phyloP scores from a whole-genome alignment of 2,329 filamentous ascomycete species.

The Davidsoniella neocaledoniae region DNA sequence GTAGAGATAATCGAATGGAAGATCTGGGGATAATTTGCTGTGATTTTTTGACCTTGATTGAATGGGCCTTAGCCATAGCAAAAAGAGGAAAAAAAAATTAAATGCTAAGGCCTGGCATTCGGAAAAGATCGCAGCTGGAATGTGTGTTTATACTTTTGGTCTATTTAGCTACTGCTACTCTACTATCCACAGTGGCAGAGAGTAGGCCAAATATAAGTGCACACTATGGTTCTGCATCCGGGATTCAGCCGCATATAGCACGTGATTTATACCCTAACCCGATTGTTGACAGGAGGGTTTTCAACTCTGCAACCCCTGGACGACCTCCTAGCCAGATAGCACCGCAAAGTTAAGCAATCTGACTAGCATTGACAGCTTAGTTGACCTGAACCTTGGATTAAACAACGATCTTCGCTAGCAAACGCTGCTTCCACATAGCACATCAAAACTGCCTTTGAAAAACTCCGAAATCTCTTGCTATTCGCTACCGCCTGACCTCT shows the following conservation, averaged over 20 bases:
- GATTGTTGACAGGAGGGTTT: not conserved
- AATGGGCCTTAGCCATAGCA: conserved; percentile 27
- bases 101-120: conserved; percentile 22
- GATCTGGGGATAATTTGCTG: conserved; percentile 9
- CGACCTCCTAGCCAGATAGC: not conserved
- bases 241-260: conserved; percentile 4
- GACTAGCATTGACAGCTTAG: not conserved
- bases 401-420: not conserved
- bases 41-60: conserved; percentile 14
- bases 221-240: not conserved
- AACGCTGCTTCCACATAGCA: no score
- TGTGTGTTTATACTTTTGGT: conserved; percentile 15
- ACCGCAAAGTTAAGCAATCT: not conserved
- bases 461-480: no score
- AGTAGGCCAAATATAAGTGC: conserved; percentile 2
- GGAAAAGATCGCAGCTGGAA: conserved; percentile 33
- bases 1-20: conserved; percentile 1
- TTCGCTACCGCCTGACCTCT: no score
- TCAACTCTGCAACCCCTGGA: not conserved
- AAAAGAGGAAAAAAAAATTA: conserved; percentile 22
- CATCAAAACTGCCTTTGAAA: no score
- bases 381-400: not conserved
- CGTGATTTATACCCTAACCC: conserved; percentile 5
- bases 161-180: not conserved
- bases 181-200: no score